Conservation (phyloP, 192 early-diverging fungal species). For the Backusella sp. region DNA sequence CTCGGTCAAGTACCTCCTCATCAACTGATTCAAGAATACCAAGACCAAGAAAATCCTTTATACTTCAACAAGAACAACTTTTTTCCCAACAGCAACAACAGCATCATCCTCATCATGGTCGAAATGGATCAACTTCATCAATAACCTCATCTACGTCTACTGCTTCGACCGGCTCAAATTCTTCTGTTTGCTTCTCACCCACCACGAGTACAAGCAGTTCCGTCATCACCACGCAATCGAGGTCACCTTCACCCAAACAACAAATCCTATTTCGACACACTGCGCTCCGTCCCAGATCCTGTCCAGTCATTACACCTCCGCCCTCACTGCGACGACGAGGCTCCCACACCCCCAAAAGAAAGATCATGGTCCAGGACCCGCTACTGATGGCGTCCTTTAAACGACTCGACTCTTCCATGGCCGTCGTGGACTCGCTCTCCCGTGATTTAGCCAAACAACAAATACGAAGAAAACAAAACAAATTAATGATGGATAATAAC, state of each 20-base stretch:
- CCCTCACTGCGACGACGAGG: background rate
- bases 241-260: conserved; percentile 13
- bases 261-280: conserved; percentile 2
- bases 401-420: conserved; percentile 29
- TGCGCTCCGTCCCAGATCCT: background rate
- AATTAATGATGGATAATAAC: background rate
- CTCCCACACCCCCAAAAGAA: background rate
- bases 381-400: conserved; percentile 23
- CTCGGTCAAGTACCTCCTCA: background rate
- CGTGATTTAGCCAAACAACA: conserved; percentile 24
- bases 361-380: background rate
- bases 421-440: conserved; percentile 32
- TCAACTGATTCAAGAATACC: conserved; percentile 7
- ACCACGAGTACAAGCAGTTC: background rate
- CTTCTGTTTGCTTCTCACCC: conserved; percentile 4
- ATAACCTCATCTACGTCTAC: background rate
- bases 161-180: background rate
- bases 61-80: background rate
- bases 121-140: conserved; percentile 5
- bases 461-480: background rate
- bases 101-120: background rate
- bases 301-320: background rate
- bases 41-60: conserved; percentile 7
- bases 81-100: background rate
- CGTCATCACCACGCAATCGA: background rate